These are phyloP conservation scores for Pythium dissotocum DNA, from an alignment of 352 stramenopile genomes.

Conservation along the genomic window DNA sequence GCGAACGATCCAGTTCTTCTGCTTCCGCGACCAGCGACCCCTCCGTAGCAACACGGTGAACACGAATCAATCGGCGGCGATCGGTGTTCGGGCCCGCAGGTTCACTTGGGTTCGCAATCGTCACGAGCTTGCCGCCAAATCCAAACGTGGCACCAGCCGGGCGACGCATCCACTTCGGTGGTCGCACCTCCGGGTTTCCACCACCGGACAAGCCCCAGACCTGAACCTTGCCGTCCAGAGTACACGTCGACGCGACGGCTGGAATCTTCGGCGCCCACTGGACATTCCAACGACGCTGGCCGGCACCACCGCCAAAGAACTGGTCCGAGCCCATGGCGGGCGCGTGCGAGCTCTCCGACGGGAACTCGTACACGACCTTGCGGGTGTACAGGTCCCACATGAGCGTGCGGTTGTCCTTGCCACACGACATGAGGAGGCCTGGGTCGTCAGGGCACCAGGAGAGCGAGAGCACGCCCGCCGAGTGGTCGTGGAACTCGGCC, in stretches of 20 bases:
- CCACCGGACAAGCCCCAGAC: constrained; percentile 85
- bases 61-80: constrained; percentile 72
- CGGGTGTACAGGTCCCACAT: constrained; percentile 97
- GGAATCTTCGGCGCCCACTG: constrained; percentile 95
- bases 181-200: constrained; percentile 78
- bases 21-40: constrained; percentile 81
- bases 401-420: constrained; percentile 98
- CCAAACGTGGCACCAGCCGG: constrained; percentile 92
- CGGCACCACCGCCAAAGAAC: constrained; percentile 72
- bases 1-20: constrained; percentile 89
- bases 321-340: constrained; percentile 77
- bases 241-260: constrained; percentile 95
- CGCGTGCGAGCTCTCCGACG: constrained; percentile 59
- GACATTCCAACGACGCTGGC: constrained; percentile 93
- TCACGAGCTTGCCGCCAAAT: constrained; percentile 95
- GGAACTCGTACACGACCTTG: constrained; percentile 94
- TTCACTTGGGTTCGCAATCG: constrained; percentile 78
- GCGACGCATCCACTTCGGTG: constrained; percentile 95
- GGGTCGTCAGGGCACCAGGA: constrained; percentile 98
- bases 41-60: constrained; percentile 84
- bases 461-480: constrained; percentile 94
- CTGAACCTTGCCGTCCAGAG: constrained; percentile 97
- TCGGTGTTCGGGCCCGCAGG: constrained; percentile 49
- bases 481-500: constrained; percentile 95
- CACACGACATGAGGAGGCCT: constrained; percentile 91